These are phyloP conservation scores for Aspergillus baeticus DNA, from an alignment of 495 filamentous ascomycete species.

Conservation along the genomic window DNA sequence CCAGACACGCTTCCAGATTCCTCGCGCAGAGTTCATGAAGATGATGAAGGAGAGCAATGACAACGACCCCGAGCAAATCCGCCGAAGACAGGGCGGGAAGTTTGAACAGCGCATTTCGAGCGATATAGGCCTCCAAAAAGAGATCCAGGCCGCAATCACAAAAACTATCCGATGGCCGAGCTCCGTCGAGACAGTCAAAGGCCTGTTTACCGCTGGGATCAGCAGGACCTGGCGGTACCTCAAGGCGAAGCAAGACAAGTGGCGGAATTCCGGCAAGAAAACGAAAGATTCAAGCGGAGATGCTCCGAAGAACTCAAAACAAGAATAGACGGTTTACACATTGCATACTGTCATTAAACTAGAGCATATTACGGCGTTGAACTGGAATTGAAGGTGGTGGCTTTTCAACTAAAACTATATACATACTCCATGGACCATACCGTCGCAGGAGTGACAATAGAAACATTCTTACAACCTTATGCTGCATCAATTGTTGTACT, in stretches of 20 bases:
- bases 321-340: constrained; percentile 20
- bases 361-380: constrained; percentile 7
- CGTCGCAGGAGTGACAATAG: too few relatives aligned
- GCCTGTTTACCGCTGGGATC: constrained; percentile 71
- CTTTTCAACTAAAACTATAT: background rate
- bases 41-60: constrained; percentile 73
- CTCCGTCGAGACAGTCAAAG: constrained; percentile 79
- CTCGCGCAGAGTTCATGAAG: constrained; percentile 75
- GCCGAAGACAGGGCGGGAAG: constrained; percentile 70
- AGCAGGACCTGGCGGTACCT: constrained; percentile 70
- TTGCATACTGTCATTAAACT: background rate
- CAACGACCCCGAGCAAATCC: constrained; percentile 65
- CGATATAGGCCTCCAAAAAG: constrained; percentile 60
- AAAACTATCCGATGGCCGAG: constrained; percentile 90
- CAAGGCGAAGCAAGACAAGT: constrained; percentile 78
- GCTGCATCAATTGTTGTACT: too few relatives aligned
- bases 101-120: constrained; percentile 86
- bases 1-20: constrained; percentile 84
- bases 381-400: background rate
- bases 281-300: constrained; percentile 16
- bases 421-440: background rate
- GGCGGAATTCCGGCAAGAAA: constrained; percentile 34
- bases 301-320: constrained; percentile 17
- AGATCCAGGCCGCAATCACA: constrained; percentile 71
- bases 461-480: too few relatives aligned